Percentiles rank a stretch among this genome's conserved stretches.
Evolutionary conservation across 176 grass and related monocot genomes (phyloP).

Genomic region (Urochloa ruziziensis): DNA sequence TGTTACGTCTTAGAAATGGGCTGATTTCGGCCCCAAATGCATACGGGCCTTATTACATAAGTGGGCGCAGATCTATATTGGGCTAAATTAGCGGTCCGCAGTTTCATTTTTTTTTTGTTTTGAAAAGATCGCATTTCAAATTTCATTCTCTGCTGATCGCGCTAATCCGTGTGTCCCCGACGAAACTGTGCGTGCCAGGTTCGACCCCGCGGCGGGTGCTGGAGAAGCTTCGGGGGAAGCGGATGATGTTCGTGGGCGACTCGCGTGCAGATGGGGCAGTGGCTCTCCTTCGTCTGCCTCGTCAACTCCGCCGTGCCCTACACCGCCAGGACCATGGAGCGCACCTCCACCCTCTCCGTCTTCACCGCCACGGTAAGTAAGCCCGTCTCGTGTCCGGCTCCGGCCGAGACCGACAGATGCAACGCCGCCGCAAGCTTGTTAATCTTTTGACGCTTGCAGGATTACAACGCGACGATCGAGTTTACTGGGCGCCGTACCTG

Average conservation of each 20-base stretch:
- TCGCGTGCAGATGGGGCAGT: slow-evolving; percentile 72
- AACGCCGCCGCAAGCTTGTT: neutral
- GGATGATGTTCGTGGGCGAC: slow-evolving; percentile 85
- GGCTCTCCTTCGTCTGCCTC: slow-evolving; percentile 66
- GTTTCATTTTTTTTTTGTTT: neutral
- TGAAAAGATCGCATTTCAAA: no score
- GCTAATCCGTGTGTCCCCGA: neutral
- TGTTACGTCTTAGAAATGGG: neutral
- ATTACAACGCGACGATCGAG: slow-evolving; percentile 52
- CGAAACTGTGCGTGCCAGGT: slow-evolving; percentile 29
- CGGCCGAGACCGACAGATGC: no score
- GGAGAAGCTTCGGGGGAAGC: slow-evolving; percentile 71
- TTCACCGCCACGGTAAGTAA: slow-evolving; percentile 50
- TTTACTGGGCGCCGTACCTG: slow-evolving; percentile 75
- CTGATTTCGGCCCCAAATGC: neutral
- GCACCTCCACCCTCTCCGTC: slow-evolving; percentile 35
- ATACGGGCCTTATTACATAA: no score
- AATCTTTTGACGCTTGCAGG: neutral
- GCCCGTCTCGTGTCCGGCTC: neutral
- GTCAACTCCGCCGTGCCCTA: slow-evolving; percentile 53
- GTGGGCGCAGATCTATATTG: no score
- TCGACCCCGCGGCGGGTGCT: slow-evolving; percentile 49
- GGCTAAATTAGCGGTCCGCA: neutral
- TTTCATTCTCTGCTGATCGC: no score
- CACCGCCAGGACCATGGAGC: slow-evolving; percentile 43